Evolutionary conservation across 129 eudicot genomes (phyloP).

Genomic region (Gnaphalium uliginosum): DNA sequence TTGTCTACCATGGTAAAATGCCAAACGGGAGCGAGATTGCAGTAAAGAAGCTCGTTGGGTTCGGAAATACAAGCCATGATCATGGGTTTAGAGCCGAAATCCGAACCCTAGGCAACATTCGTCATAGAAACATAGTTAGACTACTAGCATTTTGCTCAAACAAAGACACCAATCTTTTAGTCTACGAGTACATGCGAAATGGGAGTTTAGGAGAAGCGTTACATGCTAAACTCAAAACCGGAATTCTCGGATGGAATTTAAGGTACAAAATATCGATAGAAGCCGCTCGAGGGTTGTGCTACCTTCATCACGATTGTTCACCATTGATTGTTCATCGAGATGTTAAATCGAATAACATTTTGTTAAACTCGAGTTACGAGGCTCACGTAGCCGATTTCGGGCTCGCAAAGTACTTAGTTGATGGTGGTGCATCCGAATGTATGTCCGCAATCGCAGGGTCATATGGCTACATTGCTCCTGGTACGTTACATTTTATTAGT

Average conservation of each 20-base stretch:
- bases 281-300: slow-evolving; percentile 80
- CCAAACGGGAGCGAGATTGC: slow-evolving; percentile 84
- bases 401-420: slow-evolving; percentile 78
- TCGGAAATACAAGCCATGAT: slow-evolving; percentile 62
- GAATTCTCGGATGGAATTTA: slow-evolving; percentile 66
- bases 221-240: slow-evolving; percentile 68
- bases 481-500: slow-evolving; percentile 61
- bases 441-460: slow-evolving; percentile 98
- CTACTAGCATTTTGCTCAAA: slow-evolving; percentile 83
- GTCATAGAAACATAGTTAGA: slow-evolving; percentile 87
- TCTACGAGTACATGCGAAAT: slow-evolving; percentile 93
- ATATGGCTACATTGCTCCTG: slow-evolving; percentile 98
- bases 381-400: slow-evolving; percentile 99
- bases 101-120: slow-evolving; percentile 79
- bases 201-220: slow-evolving; percentile 92
- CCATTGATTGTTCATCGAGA: slow-evolving; percentile 90
- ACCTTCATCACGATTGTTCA: slow-evolving; percentile 94
- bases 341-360: slow-evolving; percentile 83
- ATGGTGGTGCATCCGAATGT: slow-evolving; percentile 78
- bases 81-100: slow-evolving; percentile 89
- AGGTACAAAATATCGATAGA: slow-evolving; percentile 84
- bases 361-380: slow-evolving; percentile 67
- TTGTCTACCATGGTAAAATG: slow-evolving; percentile 88
- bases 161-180: slow-evolving; percentile 74
- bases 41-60: slow-evolving; percentile 72